Evolutionary conservation across 371 early-diverging fungal species (phyloP).

Genomic region (Apophysomyces elegans): DNA sequence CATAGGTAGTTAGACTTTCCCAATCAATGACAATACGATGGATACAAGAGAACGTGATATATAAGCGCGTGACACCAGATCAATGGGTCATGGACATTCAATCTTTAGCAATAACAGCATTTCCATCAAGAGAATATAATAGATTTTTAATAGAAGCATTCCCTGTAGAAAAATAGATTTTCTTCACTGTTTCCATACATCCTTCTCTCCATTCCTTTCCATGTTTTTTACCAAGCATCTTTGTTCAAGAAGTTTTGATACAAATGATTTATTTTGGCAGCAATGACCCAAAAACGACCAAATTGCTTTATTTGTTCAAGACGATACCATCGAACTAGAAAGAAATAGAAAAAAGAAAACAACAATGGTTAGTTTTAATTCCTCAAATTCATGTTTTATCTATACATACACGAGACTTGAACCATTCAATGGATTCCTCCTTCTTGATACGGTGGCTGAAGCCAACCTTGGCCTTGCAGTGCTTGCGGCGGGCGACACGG

Average conservation of each 20-base stretch:
- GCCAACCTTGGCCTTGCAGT: constrained; percentile 86
- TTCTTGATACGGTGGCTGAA: constrained; percentile 91
- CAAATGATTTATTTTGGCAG: constrained; percentile 6
- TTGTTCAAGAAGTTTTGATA: background rate
- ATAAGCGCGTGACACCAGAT: too few relatives aligned
- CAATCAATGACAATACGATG: too few relatives aligned
- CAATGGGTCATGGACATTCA: too few relatives aligned
- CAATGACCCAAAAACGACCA: constrained; percentile 1
- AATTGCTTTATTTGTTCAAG: constrained; percentile 69
- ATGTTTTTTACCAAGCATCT: background rate
- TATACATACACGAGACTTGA: constrained; percentile 67
- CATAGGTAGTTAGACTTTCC: too few relatives aligned
- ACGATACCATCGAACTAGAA: constrained; percentile 81
- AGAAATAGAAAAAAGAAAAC: constrained; percentile 13
- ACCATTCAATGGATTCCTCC: constrained; percentile 83
- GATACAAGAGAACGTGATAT: too few relatives aligned
- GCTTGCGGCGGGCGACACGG: constrained; percentile 96
- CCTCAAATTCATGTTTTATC: too few relatives aligned
- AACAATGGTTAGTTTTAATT: background rate
- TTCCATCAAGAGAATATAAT: too few relatives aligned
- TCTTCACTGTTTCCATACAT: background rate
- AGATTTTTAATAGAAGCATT: too few relatives aligned
- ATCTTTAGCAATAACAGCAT: too few relatives aligned
- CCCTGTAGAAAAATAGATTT: background rate
- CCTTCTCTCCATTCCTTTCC: background rate